Evolutionary conservation across 148 eudicot genomes (phyloP), one percentile per base, ranked within the genome.

Genomic region (Salicornia ramosissima): DNA sequence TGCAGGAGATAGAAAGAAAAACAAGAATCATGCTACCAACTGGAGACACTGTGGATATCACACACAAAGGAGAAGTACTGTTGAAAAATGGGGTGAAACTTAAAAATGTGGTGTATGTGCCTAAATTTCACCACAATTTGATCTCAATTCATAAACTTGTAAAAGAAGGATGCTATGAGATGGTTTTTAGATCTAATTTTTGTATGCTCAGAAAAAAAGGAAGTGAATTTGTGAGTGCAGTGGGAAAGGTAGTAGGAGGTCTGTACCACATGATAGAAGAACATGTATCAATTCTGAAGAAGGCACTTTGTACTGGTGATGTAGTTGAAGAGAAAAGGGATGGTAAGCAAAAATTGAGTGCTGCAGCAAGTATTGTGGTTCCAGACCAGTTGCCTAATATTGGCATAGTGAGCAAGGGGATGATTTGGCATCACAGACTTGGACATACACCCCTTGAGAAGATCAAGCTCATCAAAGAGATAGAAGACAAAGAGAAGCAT

Each of bases 1-100:
- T 21, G 10, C 2, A 1, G 0, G 10, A 6, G 0, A 1, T 21
- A 1, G 1, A 26, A 0, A 3, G 1, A 0, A 14, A 3, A 2
- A 9, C 3, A 0, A 30, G 8, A 1, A 58, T 29, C 0, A 58
- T 4, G 0, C 2, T 58, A 7, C 63, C 40, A 5, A 58, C n/a
- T 14, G 40, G 36, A 14, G 63, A 4, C 1, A 30, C 63, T 0
- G 10, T 40, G 0, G 42, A 2, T 0, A 30, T 30, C 2, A 43
- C 47, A 6, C 47, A 43, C 15, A 6, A 2, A 2, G 31, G 16
- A 16, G 60, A 24, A 8, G 22, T 58, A 0, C 4, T 12, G 1
- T 12, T 56, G 3, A 5, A 30, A 1, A 58, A 30, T 1, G 4
- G 10, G 30, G 3, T 58, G 1, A 0, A 8, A 0, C 0, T 58